Evolutionary conservation across 1,284 basidiomycete species (phyloP), one percentile per base, ranked within the genome.

Genomic region (Cutaneotrichosporon sp.): DNA sequence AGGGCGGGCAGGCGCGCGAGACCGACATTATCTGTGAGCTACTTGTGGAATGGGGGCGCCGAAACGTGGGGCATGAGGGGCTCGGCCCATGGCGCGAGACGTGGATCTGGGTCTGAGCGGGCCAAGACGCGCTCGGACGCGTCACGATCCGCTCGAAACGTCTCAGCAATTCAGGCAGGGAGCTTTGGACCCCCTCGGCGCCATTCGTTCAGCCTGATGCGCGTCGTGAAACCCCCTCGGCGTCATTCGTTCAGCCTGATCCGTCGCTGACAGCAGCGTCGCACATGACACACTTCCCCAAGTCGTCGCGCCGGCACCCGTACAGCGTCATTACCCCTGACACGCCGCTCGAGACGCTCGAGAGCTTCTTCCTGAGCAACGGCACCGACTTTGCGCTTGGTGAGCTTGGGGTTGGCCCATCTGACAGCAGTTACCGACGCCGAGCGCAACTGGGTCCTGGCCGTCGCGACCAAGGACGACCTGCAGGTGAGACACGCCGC

Each of bases 401-500:
- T 89, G 59, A 54, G 84, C 66, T 25, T 38, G 16, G 20, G 20
- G 24, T n/a, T 38, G n/a, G 54, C 31, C 36, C 49, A 20, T 43
- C 53, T 64, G 52, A 63, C 38, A 18, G 3, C 49, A 92, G 91
- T 94, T 29, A 94, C 92, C 7, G 92, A 95, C 75, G 77, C 80
- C 49, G 84, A 85, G 56, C 85, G 91, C 63, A 92, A 92, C 74
- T 94, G 94, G 72, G 91, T 94, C 1, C 83, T 94, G 36, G 92
- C 83, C 0, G 88, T 95, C 0, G 91, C 90, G 1, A 95, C 92
- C 14, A 77, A 81, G 47, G 85, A 89, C 47, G 92, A 95, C 76
- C 79, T 95, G 22, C 86, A 92, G 74, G 87, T 87, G 56, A 57
- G 7, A 29, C 6, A 14, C 16, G 25, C n/a, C n/a, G n/a, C n/a